A percentile compares a stretch with the other conserved stretches of the same genome.
phyloP scores from a whole-genome alignment of 306 rosid genomes.

The Cucurbita argyrosperma region DNA sequence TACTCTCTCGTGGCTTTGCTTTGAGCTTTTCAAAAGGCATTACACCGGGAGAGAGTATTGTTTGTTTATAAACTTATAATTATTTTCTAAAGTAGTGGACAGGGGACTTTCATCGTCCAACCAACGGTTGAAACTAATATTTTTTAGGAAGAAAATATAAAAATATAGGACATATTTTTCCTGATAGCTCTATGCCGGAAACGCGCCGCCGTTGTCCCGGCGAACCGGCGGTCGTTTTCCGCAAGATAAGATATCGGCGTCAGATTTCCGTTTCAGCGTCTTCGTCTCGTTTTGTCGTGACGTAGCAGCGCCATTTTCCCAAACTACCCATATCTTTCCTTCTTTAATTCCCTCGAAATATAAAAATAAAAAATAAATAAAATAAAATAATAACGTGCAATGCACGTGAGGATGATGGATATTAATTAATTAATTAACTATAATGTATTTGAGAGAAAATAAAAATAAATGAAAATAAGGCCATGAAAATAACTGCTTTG shows the following conservation, averaged over 20 bases:
- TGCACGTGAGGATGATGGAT: neutral
- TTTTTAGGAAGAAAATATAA: no score
- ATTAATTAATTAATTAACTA: neutral
- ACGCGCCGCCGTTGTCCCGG: neutral
- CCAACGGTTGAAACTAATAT: no score
- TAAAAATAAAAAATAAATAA: no score
- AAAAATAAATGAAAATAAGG: no score
- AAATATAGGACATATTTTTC: no score
- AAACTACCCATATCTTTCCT: neutral
- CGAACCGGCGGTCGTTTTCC: neutral
- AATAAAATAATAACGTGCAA: neutral
- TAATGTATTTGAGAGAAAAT: neutral
- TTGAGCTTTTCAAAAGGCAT: no score
- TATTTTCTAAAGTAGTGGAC: no score
- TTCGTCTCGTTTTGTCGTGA: slow-evolving; percentile 3
- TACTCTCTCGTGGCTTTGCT: no score
- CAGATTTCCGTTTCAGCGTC: neutral
- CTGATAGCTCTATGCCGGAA: no score
- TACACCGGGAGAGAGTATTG: no score
- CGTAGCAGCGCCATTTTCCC: slow-evolving; percentile 4
- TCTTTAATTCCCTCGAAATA: neutral
- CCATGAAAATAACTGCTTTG: neutral
- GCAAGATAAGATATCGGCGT: neutral
- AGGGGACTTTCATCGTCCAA: no score
- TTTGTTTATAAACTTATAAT: no score